A percentile compares a stretch with the other conserved stretches of the same genome.
Evolutionary conservation across 208 protist species (phyloP).

Genomic region (Leishmania arabica): DNA sequence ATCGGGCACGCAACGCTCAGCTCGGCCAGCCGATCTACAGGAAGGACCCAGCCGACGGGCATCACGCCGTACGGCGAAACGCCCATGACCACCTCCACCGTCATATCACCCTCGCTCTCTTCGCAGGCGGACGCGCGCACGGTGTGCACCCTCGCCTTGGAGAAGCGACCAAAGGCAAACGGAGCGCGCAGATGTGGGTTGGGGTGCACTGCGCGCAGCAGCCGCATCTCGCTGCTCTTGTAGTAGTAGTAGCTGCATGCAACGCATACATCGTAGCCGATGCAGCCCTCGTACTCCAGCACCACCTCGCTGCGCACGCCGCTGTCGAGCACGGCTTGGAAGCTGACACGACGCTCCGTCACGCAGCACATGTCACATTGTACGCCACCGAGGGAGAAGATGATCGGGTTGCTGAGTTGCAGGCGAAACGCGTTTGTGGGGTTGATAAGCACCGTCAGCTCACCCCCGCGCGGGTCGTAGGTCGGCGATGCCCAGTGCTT

Average conservation of each 20-base stretch:
- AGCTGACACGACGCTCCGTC: slow-evolving; percentile 10
- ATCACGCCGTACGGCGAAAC: slow-evolving; percentile 30
- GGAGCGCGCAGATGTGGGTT: slow-evolving; percentile 18
- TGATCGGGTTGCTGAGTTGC: slow-evolving; percentile 29
- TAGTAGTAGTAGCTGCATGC: slow-evolving; percentile 48
- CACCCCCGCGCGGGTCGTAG: slow-evolving; percentile 19
- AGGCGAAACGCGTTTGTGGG: slow-evolving; percentile 29
- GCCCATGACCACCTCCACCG: slow-evolving; percentile 23
- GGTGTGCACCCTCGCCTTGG: slow-evolving; percentile 21
- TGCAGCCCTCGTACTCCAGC: slow-evolving; percentile 16
- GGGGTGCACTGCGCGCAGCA: slow-evolving; percentile 38
- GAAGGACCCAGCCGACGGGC: slow-evolving; percentile 43
- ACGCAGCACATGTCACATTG: slow-evolving; percentile 39
- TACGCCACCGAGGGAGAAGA: slow-evolving; percentile 7
- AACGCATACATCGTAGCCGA: slow-evolving; percentile 49
- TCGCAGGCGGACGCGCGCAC: slow-evolving; percentile 16
- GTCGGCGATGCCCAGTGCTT: slow-evolving; percentile 26
- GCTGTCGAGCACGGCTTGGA: slow-evolving; percentile 34
- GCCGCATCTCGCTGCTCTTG: slow-evolving; percentile 24
- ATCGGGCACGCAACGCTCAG: slow-evolving; percentile 18
- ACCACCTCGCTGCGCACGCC: slow-evolving; percentile 26
- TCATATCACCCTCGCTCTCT: slow-evolving; percentile 1
- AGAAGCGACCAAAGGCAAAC: slow-evolving; percentile 24
- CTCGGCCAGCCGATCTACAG: slow-evolving; percentile 8
- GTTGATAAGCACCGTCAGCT: slow-evolving; percentile 29